Evolutionary conservation across 768 basidiomycete species (phyloP).

Genomic region (Chalciporus pseudorubinellus): DNA sequence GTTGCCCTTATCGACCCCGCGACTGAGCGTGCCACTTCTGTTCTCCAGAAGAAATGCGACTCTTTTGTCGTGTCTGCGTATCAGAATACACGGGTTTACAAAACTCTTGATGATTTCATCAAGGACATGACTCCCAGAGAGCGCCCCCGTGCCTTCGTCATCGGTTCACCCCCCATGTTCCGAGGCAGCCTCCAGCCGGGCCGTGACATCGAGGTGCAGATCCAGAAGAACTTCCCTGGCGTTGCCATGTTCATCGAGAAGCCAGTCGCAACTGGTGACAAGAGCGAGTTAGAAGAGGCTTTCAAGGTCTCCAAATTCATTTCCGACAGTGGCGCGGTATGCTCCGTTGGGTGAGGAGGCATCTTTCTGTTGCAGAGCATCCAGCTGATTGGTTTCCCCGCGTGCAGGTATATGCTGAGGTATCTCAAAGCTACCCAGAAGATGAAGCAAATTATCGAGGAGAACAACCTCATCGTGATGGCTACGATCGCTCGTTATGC

Average conservation of each 20-base stretch:
- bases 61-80: slow-evolving; percentile 95
- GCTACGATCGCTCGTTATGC: slow-evolving; percentile 94
- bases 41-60: slow-evolving; percentile 86
- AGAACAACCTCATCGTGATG: slow-evolving; percentile 95
- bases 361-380: slow-evolving; percentile 1
- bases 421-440: slow-evolving; percentile 92
- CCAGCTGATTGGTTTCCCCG: background rate
- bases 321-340: slow-evolving; percentile 66
- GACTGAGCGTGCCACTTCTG: slow-evolving; percentile 72
- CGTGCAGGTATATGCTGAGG: slow-evolving; percentile 81
- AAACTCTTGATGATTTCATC: slow-evolving; percentile 82
- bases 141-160: slow-evolving; percentile 76
- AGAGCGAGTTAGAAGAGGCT: slow-evolving; percentile 61
- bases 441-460: slow-evolving; percentile 95
- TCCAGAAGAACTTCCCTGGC: slow-evolving; percentile 84
- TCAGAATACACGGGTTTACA: slow-evolving; percentile 80
- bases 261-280: slow-evolving; percentile 81
- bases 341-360: slow-evolving; percentile 80
- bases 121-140: slow-evolving; percentile 62
- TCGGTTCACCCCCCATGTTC: slow-evolving; percentile 94
- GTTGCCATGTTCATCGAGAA: slow-evolving; percentile 92
- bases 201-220: slow-evolving; percentile 84
- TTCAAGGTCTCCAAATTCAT: slow-evolving; percentile 74
- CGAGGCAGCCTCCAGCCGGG: slow-evolving; percentile 74
- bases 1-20: slow-evolving; percentile 93